These are phyloP conservation scores for Cylindrotheca fusiformis DNA, from an alignment of 108 stramenopile species.

Conservation along the genomic window DNA sequence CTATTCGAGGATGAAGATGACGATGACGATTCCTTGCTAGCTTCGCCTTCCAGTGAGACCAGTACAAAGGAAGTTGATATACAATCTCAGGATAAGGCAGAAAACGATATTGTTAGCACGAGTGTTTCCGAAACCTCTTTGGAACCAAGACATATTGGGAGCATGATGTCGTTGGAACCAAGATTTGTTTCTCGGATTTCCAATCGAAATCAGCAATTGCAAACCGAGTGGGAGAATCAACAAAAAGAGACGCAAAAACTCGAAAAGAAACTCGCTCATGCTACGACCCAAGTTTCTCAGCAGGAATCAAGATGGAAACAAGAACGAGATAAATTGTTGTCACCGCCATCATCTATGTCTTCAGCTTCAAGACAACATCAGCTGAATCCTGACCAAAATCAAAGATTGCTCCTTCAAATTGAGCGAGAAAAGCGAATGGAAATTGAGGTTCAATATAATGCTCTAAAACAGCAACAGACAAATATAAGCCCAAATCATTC, in stretches of 20 bases:
- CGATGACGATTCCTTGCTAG: neutral
- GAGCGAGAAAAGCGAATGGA: neutral
- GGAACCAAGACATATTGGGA: too few species aligned
- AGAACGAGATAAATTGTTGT: conserved; percentile 5
- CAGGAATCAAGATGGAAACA: conserved; percentile 13
- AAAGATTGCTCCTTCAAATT: too few species aligned
- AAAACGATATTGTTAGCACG: neutral
- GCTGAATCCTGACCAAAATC: neutral
- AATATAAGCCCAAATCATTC: neutral
- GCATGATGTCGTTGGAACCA: neutral
- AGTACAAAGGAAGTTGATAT: neutral
- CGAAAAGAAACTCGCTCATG: conserved; percentile 5
- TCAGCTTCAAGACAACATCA: neutral
- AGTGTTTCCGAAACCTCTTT: neutral
- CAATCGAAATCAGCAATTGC: conserved; percentile 9
- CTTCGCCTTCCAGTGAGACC: neutral
- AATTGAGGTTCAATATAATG: neutral
- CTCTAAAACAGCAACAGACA: neutral
- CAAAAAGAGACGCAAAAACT: conserved; percentile 13
- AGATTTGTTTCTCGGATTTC: conserved; percentile 1
- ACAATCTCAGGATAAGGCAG: neutral
- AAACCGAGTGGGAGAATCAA: conserved; percentile 26
- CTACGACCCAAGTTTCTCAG: neutral
- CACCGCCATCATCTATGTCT: conserved; percentile 4
- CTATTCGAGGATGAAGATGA: neutral